Base-by-base conservation (phyloP, 2,329 filamentous ascomycete species). In the Aspergillus awamori region DNA sequence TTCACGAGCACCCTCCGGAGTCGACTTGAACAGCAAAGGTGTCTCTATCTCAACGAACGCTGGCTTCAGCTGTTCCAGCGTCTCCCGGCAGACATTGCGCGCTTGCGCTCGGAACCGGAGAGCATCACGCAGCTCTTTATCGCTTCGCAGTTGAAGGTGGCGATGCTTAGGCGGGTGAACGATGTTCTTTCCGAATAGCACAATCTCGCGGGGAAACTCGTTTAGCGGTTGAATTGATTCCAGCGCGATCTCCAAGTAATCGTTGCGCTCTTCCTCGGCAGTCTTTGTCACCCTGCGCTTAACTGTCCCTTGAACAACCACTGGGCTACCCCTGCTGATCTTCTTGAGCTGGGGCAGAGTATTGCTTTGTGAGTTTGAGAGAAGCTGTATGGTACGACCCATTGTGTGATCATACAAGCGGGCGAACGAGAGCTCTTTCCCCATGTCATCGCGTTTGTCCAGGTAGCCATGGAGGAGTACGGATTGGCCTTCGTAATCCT, bases 21-120 rank as follows among this genome's bases (percentile, higher is more conserved):
- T 99, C 0, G 95, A 97, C 76, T 98, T 99, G 85, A 99, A 99
- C 0, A 99, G 83, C 4, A 97, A 80, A 0, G 95, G 95, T 0
- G 95, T 99, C 74, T 99, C 95, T 33, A 98, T 85, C 67, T 98
- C 90, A 11, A 85, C 81, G 70, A 93, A 94, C 0, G 72, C 66
- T 2, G 75, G 76, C 1, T 82, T 83, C 26, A 83, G 81, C 5
- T 81, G 74, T 15, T 83, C 80, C 33, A 93, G 79, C 58, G 84
- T 81, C 8, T 81, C 71, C 49, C 83, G 82, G 64, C 82, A 86
- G 33, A 82, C 77, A 60, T 82, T 81, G 4, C 80, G 81, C 4
- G 89, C 82, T 65, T 82, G 80, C 24, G 86, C 83, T n/a, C 96
- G 86, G 65, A 94, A 89, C 1, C 81, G 74, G 2, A 99, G 82